Base-by-base conservation (phyloP, 176 grass and related monocot genomes). In the Chrysopogon serrulatus region DNA sequence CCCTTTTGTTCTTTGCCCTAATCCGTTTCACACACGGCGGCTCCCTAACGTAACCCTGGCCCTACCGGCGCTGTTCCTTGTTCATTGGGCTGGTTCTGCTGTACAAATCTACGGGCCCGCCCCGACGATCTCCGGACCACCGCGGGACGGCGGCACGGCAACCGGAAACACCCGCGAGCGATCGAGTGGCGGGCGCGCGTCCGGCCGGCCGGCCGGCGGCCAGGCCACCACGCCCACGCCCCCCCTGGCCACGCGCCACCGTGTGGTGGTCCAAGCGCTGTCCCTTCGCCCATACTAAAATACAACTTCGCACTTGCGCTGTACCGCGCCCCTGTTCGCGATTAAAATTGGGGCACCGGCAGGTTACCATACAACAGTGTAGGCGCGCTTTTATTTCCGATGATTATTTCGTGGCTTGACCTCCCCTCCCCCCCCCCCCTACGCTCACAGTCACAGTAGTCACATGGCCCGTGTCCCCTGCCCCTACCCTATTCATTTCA, bases 381-480 rank as follows among this genome's bases (percentile, higher is more conserved):
- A 59, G 13, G 42, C 39, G 39, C 14, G 10, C 31, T 23, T 37
- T 73, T 67, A 54, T 65, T 76, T 84, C 43, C 49, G 53, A 36
- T 16, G 79, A 47, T 70, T 57, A 40, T 81, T 76, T 66, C 61
- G 5, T 19, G 59, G 9, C 82, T 42, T 67, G 72, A 42, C 73
- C 62, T 68, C 61, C 47, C 68, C n/a, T n/a, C n/a, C n/a, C n/a
- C n/a, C n/a, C n/a, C n/a, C n/a, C n/a, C n/a, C n/a, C n/a, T n/a
- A n/a, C n/a, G n/a, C n/a, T n/a, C n/a, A n/a, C n/a, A n/a, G n/a
- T n/a, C n/a, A n/a, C n/a, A n/a, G n/a, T 8, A n/a, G 40, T 44
- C 82, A 84, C 82, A 69, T 85, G 73, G 73, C 73, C 33, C 35
- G 71, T 66, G 82, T 53, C 71, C 56, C n/a, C n/a, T n/a, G n/a